These are phyloP conservation scores for Schwanniomyces etchellsii DNA, from an alignment of 1,139 yeast species.

Conservation along the genomic window DNA sequence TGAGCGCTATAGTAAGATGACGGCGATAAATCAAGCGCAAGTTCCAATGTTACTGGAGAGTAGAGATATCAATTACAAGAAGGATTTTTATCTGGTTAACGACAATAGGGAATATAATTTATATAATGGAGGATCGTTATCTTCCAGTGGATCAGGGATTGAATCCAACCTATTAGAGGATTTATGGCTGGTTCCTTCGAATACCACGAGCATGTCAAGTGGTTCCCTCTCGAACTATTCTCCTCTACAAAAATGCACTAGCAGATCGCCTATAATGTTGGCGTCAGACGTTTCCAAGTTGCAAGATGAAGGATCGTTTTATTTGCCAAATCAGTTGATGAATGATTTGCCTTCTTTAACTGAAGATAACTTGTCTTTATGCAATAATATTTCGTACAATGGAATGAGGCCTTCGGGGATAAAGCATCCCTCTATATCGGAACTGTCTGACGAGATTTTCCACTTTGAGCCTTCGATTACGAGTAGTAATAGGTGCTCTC, in stretches of 20 bases:
- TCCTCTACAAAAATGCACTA: slow-evolving; percentile 4
- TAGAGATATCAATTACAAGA: background rate
- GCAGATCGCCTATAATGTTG: slow-evolving; percentile 8
- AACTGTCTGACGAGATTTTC: slow-evolving; percentile 18
- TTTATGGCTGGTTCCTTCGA: slow-evolving; percentile 24
- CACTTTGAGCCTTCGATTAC: slow-evolving; percentile 17
- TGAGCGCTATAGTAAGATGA: background rate
- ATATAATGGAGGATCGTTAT: background rate
- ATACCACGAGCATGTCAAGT: slow-evolving; percentile 8
- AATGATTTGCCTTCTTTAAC: slow-evolving; percentile 14
- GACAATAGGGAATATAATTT: background rate
- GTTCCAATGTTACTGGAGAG: background rate
- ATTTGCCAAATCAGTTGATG: slow-evolving; percentile 4
- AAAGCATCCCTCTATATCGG: slow-evolving; percentile 7
- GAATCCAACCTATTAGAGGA: slow-evolving; percentile 18
- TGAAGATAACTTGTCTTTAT: slow-evolving; percentile 14
- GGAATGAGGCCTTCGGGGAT: slow-evolving; percentile 4
- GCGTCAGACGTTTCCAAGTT: background rate
- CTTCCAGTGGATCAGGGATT: background rate
- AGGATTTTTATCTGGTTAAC: background rate
- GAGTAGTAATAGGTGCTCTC: no score
- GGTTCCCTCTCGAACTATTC: slow-evolving; percentile 2
- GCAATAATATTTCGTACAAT: slow-evolving; percentile 3
- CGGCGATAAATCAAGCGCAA: background rate
- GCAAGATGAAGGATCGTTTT: background rate